phyloP scores from a whole-genome alignment of 2,329 filamentous ascomycete genomes.

The Diaporthe sp. region DNA sequence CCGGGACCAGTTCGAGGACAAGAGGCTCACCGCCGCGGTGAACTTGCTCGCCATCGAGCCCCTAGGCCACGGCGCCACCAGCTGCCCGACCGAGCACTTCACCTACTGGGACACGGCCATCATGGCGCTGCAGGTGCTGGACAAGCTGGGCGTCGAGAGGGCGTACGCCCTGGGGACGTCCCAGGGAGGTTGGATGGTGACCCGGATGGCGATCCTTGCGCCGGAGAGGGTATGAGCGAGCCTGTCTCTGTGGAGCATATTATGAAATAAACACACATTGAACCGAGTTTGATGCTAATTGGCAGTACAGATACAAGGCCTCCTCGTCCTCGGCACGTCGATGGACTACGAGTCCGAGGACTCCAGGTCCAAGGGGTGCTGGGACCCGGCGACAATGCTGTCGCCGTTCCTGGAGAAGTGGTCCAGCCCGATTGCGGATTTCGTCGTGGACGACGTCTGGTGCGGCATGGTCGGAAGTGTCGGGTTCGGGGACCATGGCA shows the following conservation, averaged over 20 bases:
- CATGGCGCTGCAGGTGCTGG: conserved; percentile 68
- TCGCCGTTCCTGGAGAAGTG: conserved; percentile 58
- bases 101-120: conserved; percentile 68
- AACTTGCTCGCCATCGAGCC: conserved; percentile 67
- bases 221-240: conserved; percentile 55
- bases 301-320: conserved; percentile 56
- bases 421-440: conserved; percentile 57
- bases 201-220: conserved; percentile 63
- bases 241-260: neutral
- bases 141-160: conserved; percentile 60
- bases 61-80: conserved; percentile 64
- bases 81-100: conserved; percentile 58
- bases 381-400: conserved; percentile 60
- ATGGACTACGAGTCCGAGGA: conserved; percentile 65
- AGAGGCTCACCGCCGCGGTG: conserved; percentile 53
- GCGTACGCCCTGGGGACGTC: conserved; percentile 65
- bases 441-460: conserved; percentile 61
- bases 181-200: conserved; percentile 65
- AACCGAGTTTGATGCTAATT: neutral
- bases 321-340: conserved; percentile 63
- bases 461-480: conserved; percentile 58
- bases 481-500: conserved; percentile 58
- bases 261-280: neutral
- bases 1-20: conserved; percentile 56
- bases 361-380: conserved; percentile 61